phyloP scores from a whole-genome alignment of 2,329 filamentous ascomycete genomes.

The Pseudogymnoascus sp. region DNA sequence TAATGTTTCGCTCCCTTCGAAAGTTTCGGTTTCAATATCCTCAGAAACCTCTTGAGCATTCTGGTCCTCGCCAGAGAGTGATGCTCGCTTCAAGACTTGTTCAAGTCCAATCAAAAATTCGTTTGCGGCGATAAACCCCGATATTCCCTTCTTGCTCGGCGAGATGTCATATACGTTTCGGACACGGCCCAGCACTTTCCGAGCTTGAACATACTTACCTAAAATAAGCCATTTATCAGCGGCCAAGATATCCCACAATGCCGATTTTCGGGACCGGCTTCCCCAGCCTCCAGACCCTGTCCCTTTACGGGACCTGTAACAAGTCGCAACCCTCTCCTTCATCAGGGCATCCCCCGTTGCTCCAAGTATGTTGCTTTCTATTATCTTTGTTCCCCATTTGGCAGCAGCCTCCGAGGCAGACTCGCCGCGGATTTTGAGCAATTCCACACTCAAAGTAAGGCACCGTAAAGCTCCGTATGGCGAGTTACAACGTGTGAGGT shows the following conservation, averaged over 20 bases:
- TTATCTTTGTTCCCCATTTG: conserved; percentile 70
- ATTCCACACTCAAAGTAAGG: conserved; percentile 68
- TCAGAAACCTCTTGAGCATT: conserved; percentile 25
- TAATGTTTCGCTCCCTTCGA: conserved; percentile 49
- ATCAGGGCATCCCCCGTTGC: conserved; percentile 72
- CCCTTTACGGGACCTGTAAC: conserved; percentile 68
- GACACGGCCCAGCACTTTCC: conserved; percentile 68
- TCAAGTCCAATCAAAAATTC: conserved; percentile 47
- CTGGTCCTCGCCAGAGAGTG: conserved; percentile 23
- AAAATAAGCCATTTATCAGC: conserved; percentile 77
- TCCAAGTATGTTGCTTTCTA: conserved; percentile 72
- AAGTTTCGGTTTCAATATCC: conserved; percentile 32
- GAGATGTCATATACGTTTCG: conserved; percentile 46
- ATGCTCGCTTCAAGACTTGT: conserved; percentile 26
- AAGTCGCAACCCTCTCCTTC: conserved; percentile 77
- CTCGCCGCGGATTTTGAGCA: conserved; percentile 73
- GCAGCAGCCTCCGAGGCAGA: conserved; percentile 79
- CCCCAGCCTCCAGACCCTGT: conserved; percentile 62
- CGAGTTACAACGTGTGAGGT: conserved; percentile 73
- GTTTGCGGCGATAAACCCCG: conserved; percentile 43
- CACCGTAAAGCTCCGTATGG: conserved; percentile 76
- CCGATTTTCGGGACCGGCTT: conserved; percentile 71
- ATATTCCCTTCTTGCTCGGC: conserved; percentile 43
- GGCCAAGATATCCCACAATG: conserved; percentile 78
- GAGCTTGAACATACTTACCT: conserved; percentile 69